Evolutionary conservation across 495 filamentous ascomycete species (phyloP).

Genomic region (Aspergillus wentii): DNA sequence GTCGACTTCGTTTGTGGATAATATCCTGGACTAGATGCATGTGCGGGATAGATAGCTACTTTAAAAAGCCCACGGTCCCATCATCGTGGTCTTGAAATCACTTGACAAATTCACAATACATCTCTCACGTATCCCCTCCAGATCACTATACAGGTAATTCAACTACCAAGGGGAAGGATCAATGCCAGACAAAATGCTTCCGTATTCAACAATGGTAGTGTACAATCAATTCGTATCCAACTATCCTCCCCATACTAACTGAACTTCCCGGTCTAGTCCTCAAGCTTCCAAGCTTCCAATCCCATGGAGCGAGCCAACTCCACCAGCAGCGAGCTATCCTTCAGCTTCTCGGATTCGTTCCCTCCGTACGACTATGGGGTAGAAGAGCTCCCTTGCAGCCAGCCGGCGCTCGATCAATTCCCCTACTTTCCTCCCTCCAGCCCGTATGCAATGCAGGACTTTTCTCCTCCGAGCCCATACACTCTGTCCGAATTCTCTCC

Average conservation of each 20-base stretch:
- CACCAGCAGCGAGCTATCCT: not conserved
- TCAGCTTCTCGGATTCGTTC: too few species aligned
- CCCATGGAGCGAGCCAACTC: not conserved
- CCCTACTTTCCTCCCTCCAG: not conserved
- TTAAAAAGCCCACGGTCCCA: too few species aligned
- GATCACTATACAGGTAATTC: too few species aligned
- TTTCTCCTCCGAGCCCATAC: not conserved
- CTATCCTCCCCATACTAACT: not conserved
- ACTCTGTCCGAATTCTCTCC: not conserved
- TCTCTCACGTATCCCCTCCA: not conserved
- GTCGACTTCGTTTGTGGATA: too few species aligned
- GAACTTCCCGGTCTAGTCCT: not conserved
- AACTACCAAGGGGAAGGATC: too few species aligned
- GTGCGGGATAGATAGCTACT: too few species aligned
- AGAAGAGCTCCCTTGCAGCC: conserved; percentile 7
- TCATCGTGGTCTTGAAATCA: not conserved
- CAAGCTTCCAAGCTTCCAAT: too few species aligned
- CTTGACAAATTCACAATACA: not conserved
- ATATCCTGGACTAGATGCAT: too few species aligned
- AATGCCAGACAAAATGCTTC: not conserved
- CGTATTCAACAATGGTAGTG: not conserved
- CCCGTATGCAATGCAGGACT: too few species aligned
- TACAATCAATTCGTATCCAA: not conserved
- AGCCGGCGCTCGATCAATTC: not conserved
- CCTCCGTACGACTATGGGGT: too few species aligned